phyloP scores from a whole-genome alignment of 768 basidiomycete genomes.

The Hemileccinum impolitum region DNA sequence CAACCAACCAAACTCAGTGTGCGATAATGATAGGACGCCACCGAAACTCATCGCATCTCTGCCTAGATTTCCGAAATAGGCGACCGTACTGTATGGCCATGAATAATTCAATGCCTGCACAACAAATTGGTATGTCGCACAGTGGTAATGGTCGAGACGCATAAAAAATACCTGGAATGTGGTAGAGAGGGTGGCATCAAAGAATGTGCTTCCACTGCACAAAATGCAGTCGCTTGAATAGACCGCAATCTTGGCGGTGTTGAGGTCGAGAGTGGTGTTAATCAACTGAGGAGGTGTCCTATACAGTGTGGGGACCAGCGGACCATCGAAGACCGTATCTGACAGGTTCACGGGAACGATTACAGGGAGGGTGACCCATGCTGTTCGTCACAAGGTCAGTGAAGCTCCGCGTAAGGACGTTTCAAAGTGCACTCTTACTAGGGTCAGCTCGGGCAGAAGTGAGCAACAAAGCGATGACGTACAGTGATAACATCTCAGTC shows the following conservation, averaged over 20 bases:
- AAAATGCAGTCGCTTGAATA: conserved; percentile 21
- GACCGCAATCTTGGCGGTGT: conserved; percentile 15
- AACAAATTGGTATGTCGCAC: background rate
- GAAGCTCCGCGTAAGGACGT: background rate
- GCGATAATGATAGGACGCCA: conserved; percentile 9
- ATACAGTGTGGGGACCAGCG: conserved; percentile 16
- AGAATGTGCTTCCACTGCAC: conserved; percentile 18
- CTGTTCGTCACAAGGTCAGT: conserved; percentile 2
- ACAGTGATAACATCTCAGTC: background rate
- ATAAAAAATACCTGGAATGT: conserved; percentile 13
- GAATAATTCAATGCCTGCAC: conserved; percentile 9
- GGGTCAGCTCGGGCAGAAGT: background rate
- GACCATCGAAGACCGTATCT: conserved; percentile 12
- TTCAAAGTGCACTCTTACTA: background rate
- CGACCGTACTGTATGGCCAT: conserved; percentile 9
- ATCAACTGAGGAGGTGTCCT: conserved; percentile 17
- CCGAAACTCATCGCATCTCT: conserved; percentile 17
- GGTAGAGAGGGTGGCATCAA: conserved; percentile 11
- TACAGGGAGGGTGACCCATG: conserved; percentile 17
- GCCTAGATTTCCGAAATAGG: conserved; percentile 12
- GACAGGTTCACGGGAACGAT: conserved; percentile 11
- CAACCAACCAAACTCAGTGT: conserved; percentile 13
- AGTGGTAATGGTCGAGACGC: background rate
- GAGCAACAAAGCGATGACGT: background rate
- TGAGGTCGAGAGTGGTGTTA: conserved; percentile 17